Conservation (phyloP, 805 yeast species). For the Wickerhamomyces chambardii region DNA sequence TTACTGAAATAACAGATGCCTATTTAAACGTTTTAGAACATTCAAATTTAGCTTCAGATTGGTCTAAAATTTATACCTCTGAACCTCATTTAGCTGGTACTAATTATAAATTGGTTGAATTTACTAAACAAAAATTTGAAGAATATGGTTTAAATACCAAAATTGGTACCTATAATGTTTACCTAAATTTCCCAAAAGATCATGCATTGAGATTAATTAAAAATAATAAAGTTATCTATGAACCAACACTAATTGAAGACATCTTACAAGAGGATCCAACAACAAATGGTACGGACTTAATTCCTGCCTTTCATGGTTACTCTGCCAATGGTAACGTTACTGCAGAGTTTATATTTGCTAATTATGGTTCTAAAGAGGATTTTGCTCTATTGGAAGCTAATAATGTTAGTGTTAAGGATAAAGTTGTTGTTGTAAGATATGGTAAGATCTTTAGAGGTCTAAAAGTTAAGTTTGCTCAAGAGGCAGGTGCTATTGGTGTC, state of each 20-base stretch:
- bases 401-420: slow-evolving; percentile 44
- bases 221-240: slow-evolving; percentile 24
- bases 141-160: slow-evolving; percentile 49
- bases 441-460: slow-evolving; percentile 64
- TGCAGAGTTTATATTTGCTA: slow-evolving; percentile 54
- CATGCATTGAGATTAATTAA: slow-evolving; percentile 37
- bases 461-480: slow-evolving; percentile 71
- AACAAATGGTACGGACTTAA: slow-evolving; percentile 30
- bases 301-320: slow-evolving; percentile 73
- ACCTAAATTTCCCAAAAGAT: slow-evolving; percentile 52
- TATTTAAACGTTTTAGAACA: slow-evolving; percentile 17
- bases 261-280: slow-evolving; percentile 40
- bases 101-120: slow-evolving; percentile 38
- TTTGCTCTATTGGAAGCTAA: slow-evolving; percentile 35
- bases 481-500: slow-evolving; percentile 59
- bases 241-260: slow-evolving; percentile 48
- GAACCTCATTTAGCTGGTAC: slow-evolving; percentile 54
- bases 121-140: slow-evolving; percentile 48
- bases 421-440: slow-evolving; percentile 59
- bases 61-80: slow-evolving; percentile 43
- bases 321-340: slow-evolving; percentile 72
- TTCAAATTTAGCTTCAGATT: slow-evolving; percentile 34
- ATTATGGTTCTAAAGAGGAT: slow-evolving; percentile 59
- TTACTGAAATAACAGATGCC: slow-evolving; percentile 5
- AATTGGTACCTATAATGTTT: slow-evolving; percentile 53